Conservation (phyloP, 345 rosid genomes). For the Luvunga scandens region DNA sequence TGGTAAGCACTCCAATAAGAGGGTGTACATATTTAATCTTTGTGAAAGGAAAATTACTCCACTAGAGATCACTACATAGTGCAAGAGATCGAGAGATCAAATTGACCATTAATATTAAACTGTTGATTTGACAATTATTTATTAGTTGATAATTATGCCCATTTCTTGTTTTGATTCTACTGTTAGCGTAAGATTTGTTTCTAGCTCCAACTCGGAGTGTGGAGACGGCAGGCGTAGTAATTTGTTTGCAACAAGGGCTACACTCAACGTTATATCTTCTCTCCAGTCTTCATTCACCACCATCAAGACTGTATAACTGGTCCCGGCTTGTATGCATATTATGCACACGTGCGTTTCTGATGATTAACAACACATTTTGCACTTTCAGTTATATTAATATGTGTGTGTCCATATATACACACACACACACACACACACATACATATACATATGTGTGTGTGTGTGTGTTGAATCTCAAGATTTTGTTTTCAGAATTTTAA, state of each 20-base stretch:
- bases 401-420: neutral
- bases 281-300: neutral
- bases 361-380: conserved; percentile 12
- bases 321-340: conserved; percentile 21
- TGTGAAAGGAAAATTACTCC: neutral
- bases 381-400: conserved; percentile 4
- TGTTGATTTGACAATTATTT: conserved; percentile 8
- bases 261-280: neutral
- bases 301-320: conserved; percentile 23
- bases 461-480: conserved; percentile 9
- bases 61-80: neutral
- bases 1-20: neutral
- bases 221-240: conserved; percentile 16
- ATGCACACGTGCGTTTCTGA: conserved; percentile 30
- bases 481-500: conserved; percentile 19
- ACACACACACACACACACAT: too few relatives aligned
- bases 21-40: neutral
- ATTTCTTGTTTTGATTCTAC: neutral
- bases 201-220: conserved; percentile 9
- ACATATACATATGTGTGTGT: too few relatives aligned
- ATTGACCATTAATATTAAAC: conserved; percentile 8
- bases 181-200: conserved; percentile 17
- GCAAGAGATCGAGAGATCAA: neutral
- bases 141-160: neutral
- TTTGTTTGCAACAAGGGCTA: conserved; percentile 24